Evolutionary conservation across 2,329 filamentous ascomycete species (phyloP).

Genomic region (Aaosphaeria pasadenensis): DNA sequence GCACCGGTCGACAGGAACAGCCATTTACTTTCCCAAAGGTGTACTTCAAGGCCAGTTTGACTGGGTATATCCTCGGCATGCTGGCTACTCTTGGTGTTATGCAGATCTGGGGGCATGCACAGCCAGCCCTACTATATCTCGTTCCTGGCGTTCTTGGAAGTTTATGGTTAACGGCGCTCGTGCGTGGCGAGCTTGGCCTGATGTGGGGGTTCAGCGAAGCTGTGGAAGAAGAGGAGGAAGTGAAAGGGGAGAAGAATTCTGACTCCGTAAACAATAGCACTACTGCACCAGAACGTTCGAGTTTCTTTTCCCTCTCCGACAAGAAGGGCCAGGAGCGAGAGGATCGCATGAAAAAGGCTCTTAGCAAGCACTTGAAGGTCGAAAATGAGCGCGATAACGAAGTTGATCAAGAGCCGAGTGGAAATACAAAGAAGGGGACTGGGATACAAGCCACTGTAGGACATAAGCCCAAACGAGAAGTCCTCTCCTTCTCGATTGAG

Average conservation of each 20-base stretch:
- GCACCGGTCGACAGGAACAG: constrained; percentile 14
- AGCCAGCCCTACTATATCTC: constrained; percentile 88
- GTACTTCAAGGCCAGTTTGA: constrained; percentile 76
- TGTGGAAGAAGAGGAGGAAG: constrained; percentile 37
- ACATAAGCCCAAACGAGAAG: constrained; percentile 20
- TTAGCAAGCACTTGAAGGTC: constrained; percentile 10
- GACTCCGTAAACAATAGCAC: constrained; percentile 4
- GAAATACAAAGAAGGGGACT: constrained; percentile 1
- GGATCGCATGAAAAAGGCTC: constrained; percentile 9
- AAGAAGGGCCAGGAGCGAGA: constrained; percentile 16
- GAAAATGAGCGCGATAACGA: constrained; percentile 1
- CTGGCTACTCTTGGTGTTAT: constrained; percentile 72
- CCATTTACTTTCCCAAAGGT: constrained; percentile 67
- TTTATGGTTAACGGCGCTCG: constrained; percentile 70
- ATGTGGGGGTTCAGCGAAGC: constrained; percentile 83
- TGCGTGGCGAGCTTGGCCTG: constrained; percentile 66
- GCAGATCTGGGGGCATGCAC: constrained; percentile 73
- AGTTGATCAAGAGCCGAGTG: neutral
- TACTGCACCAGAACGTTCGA: constrained; percentile 8
- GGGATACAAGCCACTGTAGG: constrained; percentile 13
- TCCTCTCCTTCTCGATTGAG: constrained; percentile 36
- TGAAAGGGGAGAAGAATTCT: constrained; percentile 6
- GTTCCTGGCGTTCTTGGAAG: constrained; percentile 79
- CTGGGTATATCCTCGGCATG: constrained; percentile 78
- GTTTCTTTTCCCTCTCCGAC: constrained; percentile 26